Conservation (phyloP, 441 rosid genomes). For the Adansonia grandidieri region DNA sequence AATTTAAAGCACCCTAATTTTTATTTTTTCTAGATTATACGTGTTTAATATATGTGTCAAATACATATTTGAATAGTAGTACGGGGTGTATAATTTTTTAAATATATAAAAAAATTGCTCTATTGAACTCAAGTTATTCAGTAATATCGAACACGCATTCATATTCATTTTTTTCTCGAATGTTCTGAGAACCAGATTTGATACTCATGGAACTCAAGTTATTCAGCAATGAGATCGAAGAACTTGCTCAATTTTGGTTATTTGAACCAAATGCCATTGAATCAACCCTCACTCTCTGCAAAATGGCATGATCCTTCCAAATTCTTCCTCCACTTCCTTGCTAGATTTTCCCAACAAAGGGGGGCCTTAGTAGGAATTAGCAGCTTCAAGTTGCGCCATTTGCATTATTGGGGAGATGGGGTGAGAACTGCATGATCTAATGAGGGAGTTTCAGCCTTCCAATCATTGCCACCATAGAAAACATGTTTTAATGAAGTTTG, state of each 20-base stretch:
- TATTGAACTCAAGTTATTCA: conserved; percentile 60
- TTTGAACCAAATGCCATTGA: conserved; percentile 42
- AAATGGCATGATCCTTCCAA: conserved; percentile 63
- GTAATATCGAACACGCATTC: conserved; percentile 56
- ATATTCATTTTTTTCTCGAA: conserved; percentile 44
- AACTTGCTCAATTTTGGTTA: conserved; percentile 45
- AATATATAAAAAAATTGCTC: not conserved
- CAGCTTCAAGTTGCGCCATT: conserved; percentile 51
- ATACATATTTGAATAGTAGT: too few species aligned
- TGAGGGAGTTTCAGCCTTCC: conserved; percentile 42
- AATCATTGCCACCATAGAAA: conserved; percentile 41
- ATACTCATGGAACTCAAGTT: conserved; percentile 66
- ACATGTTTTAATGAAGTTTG: conserved; percentile 59
- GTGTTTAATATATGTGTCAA: too few species aligned
- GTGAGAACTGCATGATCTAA: conserved; percentile 46
- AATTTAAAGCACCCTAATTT: not conserved
- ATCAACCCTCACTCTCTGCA: conserved; percentile 47
- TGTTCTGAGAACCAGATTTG: conserved; percentile 51
- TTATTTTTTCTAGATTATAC: too few species aligned
- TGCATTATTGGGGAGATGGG: conserved; percentile 49
- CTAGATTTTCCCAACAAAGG: conserved; percentile 64
- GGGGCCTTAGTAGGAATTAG: conserved; percentile 64
- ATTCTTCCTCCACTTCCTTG: conserved; percentile 57
- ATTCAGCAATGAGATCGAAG: conserved; percentile 57
- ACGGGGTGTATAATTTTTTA: not conserved